phyloP scores from a whole-genome alignment of 257 asterid genomes.

The Fraxinus anomala region DNA sequence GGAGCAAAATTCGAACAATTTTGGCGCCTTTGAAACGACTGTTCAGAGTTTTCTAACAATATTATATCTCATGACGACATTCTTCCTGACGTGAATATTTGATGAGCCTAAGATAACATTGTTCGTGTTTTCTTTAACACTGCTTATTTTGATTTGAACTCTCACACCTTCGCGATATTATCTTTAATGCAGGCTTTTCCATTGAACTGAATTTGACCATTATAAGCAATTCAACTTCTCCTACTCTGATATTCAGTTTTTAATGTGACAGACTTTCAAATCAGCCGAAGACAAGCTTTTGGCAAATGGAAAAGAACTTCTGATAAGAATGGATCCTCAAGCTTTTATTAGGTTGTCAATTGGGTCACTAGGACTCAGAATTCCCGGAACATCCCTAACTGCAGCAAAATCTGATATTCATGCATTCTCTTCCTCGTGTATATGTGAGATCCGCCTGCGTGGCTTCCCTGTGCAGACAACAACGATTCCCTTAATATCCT shows the following conservation, averaged over 20 bases:
- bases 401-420: constrained; percentile 53
- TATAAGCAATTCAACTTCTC: constrained; percentile 7
- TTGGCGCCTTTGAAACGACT: background rate
- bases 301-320: constrained; percentile 49
- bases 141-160: background rate
- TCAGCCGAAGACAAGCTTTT: constrained; percentile 1
- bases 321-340: constrained; percentile 85
- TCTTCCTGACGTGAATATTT: background rate
- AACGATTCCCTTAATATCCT: constrained; percentile 64
- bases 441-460: constrained; percentile 89
- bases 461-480: constrained; percentile 97
- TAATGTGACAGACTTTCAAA: constrained; percentile 25
- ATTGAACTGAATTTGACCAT: background rate
- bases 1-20: background rate
- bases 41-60: background rate
- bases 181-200: background rate
- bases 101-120: background rate
- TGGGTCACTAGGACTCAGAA: constrained; percentile 82
- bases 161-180: background rate
- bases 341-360: constrained; percentile 86
- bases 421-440: constrained; percentile 65
- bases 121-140: background rate
- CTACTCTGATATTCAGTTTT: constrained; percentile 18
- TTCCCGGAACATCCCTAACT: constrained; percentile 46
- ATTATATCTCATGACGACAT: background rate